Percentiles rank a stretch among this genome's conserved stretches.
Evolutionary conservation across 345 rosid genomes (phyloP).

Genomic region (Camelina hispida): DNA sequence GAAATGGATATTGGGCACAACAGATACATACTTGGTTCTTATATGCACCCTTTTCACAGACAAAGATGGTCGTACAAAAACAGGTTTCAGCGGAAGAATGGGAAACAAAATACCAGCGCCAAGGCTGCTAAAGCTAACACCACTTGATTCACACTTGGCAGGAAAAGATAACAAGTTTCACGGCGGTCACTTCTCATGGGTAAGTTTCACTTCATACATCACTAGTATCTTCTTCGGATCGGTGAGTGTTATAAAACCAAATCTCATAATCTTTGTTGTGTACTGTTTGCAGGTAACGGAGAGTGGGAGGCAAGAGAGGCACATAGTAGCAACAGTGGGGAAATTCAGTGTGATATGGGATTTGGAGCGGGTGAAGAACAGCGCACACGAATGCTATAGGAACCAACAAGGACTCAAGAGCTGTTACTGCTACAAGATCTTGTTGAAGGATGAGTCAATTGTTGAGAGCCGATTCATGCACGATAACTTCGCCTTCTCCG

Average conservation of each 20-base stretch:
- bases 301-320: conserved; percentile 91
- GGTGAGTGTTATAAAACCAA: background rate
- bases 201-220: conserved; percentile 47
- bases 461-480: conserved; percentile 97
- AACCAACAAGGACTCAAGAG: conserved; percentile 95
- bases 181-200: conserved; percentile 98
- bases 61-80: conserved; percentile 88
- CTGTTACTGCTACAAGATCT: conserved; percentile 92
- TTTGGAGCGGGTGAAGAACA: conserved; percentile 95
- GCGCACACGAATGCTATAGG: conserved; percentile 75
- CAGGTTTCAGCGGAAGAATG: conserved; percentile 89
- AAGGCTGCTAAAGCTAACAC: conserved; percentile 85
- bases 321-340: conserved; percentile 87
- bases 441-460: conserved; percentile 90
- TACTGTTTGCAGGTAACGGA: conserved; percentile 72
- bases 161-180: conserved; percentile 86
- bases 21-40: conserved; percentile 82
- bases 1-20: conserved; percentile 93
- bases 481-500: conserved; percentile 63
- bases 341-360: conserved; percentile 98
- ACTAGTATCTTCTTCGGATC: background rate
- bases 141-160: conserved; percentile 88
- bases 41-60: conserved; percentile 91
- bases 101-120: conserved; percentile 95
- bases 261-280: conserved; percentile 15